Percentiles rank a stretch among this genome's conserved stretches.
phyloP scores from a whole-genome alignment of 768 basidiomycete species.

The Boletus coccyginus region DNA sequence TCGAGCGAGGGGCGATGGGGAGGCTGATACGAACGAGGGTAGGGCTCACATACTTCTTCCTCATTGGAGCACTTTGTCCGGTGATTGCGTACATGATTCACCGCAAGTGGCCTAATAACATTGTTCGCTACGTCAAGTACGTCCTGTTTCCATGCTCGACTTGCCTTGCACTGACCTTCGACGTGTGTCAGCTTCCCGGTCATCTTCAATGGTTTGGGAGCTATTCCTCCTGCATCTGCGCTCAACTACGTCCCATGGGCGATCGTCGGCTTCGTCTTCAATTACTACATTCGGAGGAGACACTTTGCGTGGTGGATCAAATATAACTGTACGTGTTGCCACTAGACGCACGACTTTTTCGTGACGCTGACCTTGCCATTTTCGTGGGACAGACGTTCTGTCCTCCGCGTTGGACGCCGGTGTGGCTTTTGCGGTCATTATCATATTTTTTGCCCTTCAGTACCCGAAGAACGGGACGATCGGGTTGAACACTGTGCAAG shows the following conservation, averaged over 20 bases:
- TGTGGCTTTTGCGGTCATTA: constrained; percentile 52
- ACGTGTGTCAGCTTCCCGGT: constrained; percentile 36
- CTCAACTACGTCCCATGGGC: constrained; percentile 68
- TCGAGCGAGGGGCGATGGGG: neutral
- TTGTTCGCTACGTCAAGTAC: constrained; percentile 61
- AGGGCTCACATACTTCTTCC: constrained; percentile 71
- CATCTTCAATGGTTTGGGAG: constrained; percentile 54
- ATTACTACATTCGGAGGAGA: constrained; percentile 55
- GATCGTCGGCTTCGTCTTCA: constrained; percentile 64
- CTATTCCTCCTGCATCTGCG: constrained; percentile 65
- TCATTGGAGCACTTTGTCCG: constrained; percentile 66
- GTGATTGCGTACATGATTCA: constrained; percentile 50
- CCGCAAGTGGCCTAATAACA: constrained; percentile 60
- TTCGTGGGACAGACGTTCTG: constrained; percentile 44
- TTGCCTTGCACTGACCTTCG: neutral
- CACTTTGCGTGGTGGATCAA: constrained; percentile 73
- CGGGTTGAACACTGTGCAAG: constrained; percentile 47
- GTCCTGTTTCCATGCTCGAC: constrained; percentile 17
- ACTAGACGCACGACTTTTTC: neutral
- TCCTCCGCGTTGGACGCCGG: constrained; percentile 71
- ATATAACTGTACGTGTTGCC: constrained; percentile 34
- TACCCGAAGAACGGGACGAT: constrained; percentile 60
- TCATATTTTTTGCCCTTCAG: constrained; percentile 60
- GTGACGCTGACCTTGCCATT: constrained; percentile 14
- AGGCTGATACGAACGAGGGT: neutral